Conservation (phyloP, 2,329 filamentous ascomycete genomes). For the Diaporthe sp. region DNA sequence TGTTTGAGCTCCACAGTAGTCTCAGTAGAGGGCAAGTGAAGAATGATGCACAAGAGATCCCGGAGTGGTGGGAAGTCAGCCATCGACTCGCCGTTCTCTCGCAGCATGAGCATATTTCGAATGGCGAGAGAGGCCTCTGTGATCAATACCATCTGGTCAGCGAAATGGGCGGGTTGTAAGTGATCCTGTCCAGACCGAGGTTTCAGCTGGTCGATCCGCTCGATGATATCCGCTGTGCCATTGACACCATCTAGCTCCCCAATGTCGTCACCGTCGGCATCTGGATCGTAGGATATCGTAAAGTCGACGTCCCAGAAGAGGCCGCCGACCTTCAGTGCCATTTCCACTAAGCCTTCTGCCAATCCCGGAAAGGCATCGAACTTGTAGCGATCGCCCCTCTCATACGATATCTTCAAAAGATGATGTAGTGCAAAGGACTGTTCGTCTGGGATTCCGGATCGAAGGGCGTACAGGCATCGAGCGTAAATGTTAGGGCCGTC, state of each 20-base stretch:
- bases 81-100: conserved; percentile 87
- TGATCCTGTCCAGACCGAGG: conserved; percentile 72
- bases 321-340: conserved; percentile 80
- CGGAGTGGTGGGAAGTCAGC: conserved; percentile 79
- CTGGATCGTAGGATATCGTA: conserved; percentile 75
- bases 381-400: conserved; percentile 94
- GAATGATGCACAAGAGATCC: conserved; percentile 84
- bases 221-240: conserved; percentile 78
- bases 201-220: conserved; percentile 74
- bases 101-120: conserved; percentile 94
- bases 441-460: conserved; percentile 81
- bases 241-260: conserved; percentile 65
- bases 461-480: conserved; percentile 84
- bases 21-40: conserved; percentile 80
- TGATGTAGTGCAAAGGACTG: conserved; percentile 95
- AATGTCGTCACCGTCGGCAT: conserved; percentile 64
- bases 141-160: conserved; percentile 78
- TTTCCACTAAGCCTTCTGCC: conserved; percentile 88
- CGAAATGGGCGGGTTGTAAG: conserved; percentile 77
- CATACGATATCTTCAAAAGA: conserved; percentile 93
- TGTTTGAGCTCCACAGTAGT: conserved; percentile 87
- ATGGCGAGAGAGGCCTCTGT: conserved; percentile 90
- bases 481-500: conserved; percentile 92
- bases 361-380: conserved; percentile 92
- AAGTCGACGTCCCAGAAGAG: conserved; percentile 87